phyloP scores from a whole-genome alignment of 352 stramenopile genomes.

The Plasmopara viticola region DNA sequence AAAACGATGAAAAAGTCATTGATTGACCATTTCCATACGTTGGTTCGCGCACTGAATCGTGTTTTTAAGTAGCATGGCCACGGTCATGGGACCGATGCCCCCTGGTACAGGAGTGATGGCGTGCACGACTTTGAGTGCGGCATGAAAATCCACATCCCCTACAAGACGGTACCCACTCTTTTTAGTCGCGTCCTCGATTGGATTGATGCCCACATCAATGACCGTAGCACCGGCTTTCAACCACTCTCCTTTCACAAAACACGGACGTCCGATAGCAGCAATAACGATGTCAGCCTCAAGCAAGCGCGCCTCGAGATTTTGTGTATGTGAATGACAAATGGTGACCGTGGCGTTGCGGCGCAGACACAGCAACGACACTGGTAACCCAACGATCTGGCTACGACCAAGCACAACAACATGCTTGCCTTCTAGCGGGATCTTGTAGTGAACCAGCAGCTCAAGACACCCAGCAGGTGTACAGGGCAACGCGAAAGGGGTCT shows the following conservation, averaged over 20 bases:
- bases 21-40: constrained; percentile 18
- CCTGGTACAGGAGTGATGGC: constrained; percentile 97
- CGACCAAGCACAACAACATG: constrained; percentile 95
- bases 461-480: constrained; percentile 97
- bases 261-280: constrained; percentile 89
- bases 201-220: constrained; percentile 99
- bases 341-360: constrained; percentile 96
- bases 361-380: constrained; percentile 93
- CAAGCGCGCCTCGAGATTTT: constrained; percentile 73
- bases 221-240: constrained; percentile 96
- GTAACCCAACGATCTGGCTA: constrained; percentile 97
- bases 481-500: constrained; percentile 81
- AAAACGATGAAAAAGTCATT: too few species aligned
- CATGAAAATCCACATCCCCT: constrained; percentile 95
- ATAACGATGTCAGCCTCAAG: constrained; percentile 95
- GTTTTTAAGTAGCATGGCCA: constrained; percentile 91
- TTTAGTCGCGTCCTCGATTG: constrained; percentile 80
- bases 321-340: constrained; percentile 95
- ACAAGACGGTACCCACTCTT: constrained; percentile 90
- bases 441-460: constrained; percentile 90
- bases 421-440: constrained; percentile 90
- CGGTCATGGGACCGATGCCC: constrained; percentile 97
- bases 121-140: constrained; percentile 71
- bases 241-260: constrained; percentile 93
- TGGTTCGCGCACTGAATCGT: constrained; percentile 44